Evolutionary conservation across 768 basidiomycete genomes (phyloP), one percentile per base, ranked within the genome.

Genomic region (Amanita exitialis): DNA sequence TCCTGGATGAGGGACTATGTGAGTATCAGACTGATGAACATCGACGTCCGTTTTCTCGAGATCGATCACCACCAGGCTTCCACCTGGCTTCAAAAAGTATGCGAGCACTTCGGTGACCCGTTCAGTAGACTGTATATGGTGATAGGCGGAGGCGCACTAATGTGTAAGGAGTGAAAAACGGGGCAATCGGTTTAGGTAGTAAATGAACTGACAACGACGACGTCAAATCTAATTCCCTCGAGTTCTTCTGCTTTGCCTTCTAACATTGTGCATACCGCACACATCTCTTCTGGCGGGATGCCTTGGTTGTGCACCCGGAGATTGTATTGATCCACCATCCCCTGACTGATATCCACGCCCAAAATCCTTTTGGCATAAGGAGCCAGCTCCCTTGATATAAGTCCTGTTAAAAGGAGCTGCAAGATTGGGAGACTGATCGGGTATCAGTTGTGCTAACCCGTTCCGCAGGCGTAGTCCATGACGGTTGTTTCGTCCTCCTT

Each of bases 381-480:
- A 0, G 77, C 78, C 20, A 90, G 71, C 38, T 75, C 72, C 54
- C 78, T 72, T 2, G 86, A 82, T 13, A 87, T 62, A 18, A 79
- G 62, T 13, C 88, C 88, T 89, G 36, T 16, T 23, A 25, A 25
- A 47, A 21, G 9, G 18, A 41, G 38, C 39, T 13, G 43, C 23
- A 32, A 13, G 37, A 38, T 27, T n/a, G 16, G 23, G 23, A 27
- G 28, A 42, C 42, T 37, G 23, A 49, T 37, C n/a, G 8, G 32
- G 15, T 4, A 16, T 39, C 41, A 12, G n/a, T n/a, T 7, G 25
- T 9, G 34, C 53, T 12, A 52, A 82, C 83, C 86, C 54, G 77
- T 77, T 10, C 86, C 85, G 60, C 86, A 89, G 4, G 86, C 86
- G 58, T 76, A 89, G 57, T 89, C 87, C 73, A 90, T 69, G 15